A percentile compares a stretch with the other conserved stretches of the same genome.
Evolutionary conservation across 352 stramenopile species (phyloP).

Genomic region (Globisporangium rhizosaccharum): DNA sequence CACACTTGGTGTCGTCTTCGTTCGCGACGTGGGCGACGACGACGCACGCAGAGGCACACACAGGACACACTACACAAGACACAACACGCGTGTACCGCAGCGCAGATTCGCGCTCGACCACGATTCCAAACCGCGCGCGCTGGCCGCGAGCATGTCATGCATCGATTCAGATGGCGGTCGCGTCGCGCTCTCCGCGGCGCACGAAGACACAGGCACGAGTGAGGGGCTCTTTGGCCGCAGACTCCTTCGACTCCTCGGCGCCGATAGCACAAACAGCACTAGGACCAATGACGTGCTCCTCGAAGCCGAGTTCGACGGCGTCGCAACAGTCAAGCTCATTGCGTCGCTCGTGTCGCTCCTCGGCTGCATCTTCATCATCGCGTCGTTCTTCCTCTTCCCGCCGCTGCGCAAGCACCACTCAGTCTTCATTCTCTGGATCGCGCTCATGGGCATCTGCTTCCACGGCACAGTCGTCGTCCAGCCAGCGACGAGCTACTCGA

Average conservation of each 20-base stretch:
- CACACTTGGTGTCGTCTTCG: too few species aligned
- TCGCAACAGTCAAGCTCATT: constrained; percentile 43
- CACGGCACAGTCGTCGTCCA: constrained; percentile 64
- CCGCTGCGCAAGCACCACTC: constrained; percentile 78
- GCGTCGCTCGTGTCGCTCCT: constrained; percentile 65
- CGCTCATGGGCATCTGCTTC: constrained; percentile 75
- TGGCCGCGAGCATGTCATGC: constrained; percentile 15
- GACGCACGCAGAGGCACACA: too few species aligned
- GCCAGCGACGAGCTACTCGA: constrained; percentile 34
- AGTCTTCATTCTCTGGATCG: constrained; percentile 75
- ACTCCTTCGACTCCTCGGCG: not conserved
- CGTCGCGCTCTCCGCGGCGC: constrained; percentile 13
- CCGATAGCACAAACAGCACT: not conserved
- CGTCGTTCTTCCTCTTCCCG: constrained; percentile 76
- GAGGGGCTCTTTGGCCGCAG: constrained; percentile 29
- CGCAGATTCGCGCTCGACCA: too few species aligned
- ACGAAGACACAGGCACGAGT: constrained; percentile 18
- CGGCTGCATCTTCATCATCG: constrained; percentile 72
- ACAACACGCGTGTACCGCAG: too few species aligned
- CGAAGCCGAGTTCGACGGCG: constrained; percentile 53
- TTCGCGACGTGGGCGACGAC: too few species aligned
- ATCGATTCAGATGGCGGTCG: not conserved
- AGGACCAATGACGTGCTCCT: constrained; percentile 15
- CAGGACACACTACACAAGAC: too few species aligned
- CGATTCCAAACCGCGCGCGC: not conserved